Conservation (phyloP, 2,329 filamentous ascomycete species). For the Trichoderma sp. region DNA sequence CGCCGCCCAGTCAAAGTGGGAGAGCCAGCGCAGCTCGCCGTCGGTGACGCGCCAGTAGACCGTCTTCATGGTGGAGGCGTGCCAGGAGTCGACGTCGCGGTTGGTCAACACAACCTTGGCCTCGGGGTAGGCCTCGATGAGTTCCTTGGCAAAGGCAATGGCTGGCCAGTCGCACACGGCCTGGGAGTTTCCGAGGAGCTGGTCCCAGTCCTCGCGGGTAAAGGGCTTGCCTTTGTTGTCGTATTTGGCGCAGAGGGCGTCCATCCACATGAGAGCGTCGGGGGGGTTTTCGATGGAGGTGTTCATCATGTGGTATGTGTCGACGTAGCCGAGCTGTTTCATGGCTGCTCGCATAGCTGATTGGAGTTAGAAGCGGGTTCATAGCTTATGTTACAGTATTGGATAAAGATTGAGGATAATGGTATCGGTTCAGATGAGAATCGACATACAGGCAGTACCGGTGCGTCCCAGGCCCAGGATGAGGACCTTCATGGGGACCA, state of each 20-base stretch:
- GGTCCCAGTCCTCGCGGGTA: constrained; percentile 68
- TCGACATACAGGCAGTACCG: constrained; percentile 64
- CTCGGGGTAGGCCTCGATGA: constrained; percentile 71
- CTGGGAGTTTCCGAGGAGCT: constrained; percentile 65
- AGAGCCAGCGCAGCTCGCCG: constrained; percentile 50
- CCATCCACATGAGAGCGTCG: constrained; percentile 69
- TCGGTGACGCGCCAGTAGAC: constrained; percentile 68
- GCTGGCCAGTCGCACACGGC: constrained; percentile 71
- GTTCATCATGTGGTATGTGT: constrained; percentile 75
- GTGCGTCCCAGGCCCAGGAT: constrained; percentile 70
- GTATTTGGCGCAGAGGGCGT: constrained; percentile 61
- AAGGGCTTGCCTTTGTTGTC: constrained; percentile 44
- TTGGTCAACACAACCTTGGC: constrained; percentile 71
- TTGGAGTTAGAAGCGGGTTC: background rate
- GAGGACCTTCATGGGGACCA: constrained; percentile 67
- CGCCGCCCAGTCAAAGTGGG: constrained; percentile 59
- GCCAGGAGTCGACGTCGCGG: constrained; percentile 65
- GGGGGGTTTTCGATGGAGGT: constrained; percentile 61
- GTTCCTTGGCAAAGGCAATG: constrained; percentile 64
- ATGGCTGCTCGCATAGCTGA: constrained; percentile 65
- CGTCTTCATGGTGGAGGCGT: constrained; percentile 59
- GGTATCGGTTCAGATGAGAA: background rate
- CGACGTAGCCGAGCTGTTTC: constrained; percentile 65
- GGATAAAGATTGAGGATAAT: background rate
- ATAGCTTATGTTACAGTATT: background rate